Conservation (phyloP, 73 alveolate species). For the Stentor coeruleus region DNA sequence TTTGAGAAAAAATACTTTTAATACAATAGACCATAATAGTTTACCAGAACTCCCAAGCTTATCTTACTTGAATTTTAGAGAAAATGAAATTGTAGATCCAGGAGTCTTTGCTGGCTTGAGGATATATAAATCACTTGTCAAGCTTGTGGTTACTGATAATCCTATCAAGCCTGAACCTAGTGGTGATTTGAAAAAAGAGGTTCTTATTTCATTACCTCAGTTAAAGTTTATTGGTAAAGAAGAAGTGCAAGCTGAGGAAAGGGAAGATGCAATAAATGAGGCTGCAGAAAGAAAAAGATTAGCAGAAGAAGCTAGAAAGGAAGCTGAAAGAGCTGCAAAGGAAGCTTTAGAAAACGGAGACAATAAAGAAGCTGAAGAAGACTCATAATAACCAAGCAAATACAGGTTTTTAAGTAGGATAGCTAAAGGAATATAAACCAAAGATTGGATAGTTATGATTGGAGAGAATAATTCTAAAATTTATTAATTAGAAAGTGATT, state of each 20-base stretch:
- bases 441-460: no score
- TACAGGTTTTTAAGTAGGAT: no score
- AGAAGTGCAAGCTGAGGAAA: slow-evolving; percentile 51
- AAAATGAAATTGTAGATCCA: slow-evolving; percentile 51
- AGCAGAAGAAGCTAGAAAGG: slow-evolving; percentile 46
- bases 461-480: no score
- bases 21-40: slow-evolving; percentile 28
- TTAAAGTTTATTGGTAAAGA: slow-evolving; percentile 50
- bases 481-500: no score
- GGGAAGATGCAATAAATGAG: slow-evolving; percentile 58
- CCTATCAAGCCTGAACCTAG: slow-evolving; percentile 58
- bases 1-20: slow-evolving; percentile 47
- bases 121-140: slow-evolving; percentile 45
- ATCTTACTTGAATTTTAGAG: slow-evolving; percentile 58
- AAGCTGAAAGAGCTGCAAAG: slow-evolving; percentile 40
- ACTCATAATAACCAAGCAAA: no score
- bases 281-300: slow-evolving; percentile 40
- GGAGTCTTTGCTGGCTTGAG: slow-evolving; percentile 44
- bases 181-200: slow-evolving; percentile 61
- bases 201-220: slow-evolving; percentile 51
- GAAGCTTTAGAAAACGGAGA: slow-evolving; percentile 31
- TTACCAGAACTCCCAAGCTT: slow-evolving; percentile 53
- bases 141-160: slow-evolving; percentile 49
- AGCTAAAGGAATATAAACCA: no score
- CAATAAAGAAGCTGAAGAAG: background rate